These are phyloP conservation scores for Gossypium bickii DNA, from an alignment of 345 rosid species.

Conservation along the genomic window DNA sequence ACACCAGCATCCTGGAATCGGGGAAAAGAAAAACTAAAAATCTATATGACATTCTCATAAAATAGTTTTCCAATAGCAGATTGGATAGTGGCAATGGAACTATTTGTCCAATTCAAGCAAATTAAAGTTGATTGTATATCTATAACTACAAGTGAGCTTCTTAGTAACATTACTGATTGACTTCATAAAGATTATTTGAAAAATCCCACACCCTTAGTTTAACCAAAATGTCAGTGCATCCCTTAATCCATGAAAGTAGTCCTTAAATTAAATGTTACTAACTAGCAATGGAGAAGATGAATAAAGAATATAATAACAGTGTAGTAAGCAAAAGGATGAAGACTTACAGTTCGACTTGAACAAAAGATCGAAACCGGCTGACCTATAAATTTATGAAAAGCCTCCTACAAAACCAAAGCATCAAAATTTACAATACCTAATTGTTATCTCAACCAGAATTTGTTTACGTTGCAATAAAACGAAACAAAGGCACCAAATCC, in stretches of 20 bases:
- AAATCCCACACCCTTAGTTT: neutral
- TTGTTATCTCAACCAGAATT: neutral
- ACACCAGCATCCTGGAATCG: conserved; percentile 89
- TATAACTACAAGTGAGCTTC: neutral
- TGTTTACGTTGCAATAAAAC: neutral
- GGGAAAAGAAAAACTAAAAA: neutral
- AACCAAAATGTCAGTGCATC: neutral
- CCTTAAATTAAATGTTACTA: neutral
- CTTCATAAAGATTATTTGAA: neutral
- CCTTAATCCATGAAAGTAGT: neutral
- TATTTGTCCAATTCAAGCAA: neutral
- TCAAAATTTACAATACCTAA: neutral
- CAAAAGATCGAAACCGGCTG: conserved; percentile 70
- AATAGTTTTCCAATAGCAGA: neutral
- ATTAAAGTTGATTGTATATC: neutral
- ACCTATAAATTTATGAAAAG: conserved; percentile 78
- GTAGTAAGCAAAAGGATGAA: conserved; percentile 9
- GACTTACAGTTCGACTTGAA: conserved; percentile 86
- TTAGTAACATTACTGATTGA: neutral
- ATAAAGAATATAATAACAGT: conserved; percentile 2
- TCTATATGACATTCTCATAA: neutral
- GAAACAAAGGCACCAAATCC: neutral
- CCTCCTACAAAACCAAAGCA: conserved; percentile 48
- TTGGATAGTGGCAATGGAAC: neutral
- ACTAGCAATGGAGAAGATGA: neutral